Percentiles rank a stretch among this genome's conserved stretches.
phyloP scores from a whole-genome alignment of 305 asterid species.

The Solanum chacoense region DNA sequence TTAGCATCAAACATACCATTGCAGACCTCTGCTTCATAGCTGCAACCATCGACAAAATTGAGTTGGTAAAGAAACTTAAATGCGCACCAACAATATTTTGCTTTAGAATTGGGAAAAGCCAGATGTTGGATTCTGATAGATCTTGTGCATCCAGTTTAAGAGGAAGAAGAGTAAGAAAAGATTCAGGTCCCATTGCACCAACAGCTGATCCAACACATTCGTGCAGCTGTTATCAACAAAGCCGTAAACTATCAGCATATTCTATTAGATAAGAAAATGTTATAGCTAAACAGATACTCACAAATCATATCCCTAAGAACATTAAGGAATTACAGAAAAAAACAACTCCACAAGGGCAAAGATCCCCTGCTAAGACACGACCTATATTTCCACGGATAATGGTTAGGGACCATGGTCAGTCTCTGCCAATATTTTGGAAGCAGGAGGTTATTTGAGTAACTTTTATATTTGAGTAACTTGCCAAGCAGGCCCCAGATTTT shows the following conservation, averaged over 20 bases:
- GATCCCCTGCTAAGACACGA: background rate
- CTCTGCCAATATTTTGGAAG: background rate
- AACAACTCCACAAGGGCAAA: background rate
- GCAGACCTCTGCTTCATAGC: conserved; percentile 63
- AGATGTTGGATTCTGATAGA: conserved; percentile 64
- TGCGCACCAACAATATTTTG: conserved; percentile 64
- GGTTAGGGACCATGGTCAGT: background rate
- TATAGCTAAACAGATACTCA: background rate
- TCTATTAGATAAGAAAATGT: background rate
- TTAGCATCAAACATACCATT: conserved; percentile 30
- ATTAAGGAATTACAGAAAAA: background rate
- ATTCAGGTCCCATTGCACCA: conserved; percentile 85
- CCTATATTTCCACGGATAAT: background rate
- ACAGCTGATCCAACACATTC: conserved; percentile 82
- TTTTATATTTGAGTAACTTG: background rate
- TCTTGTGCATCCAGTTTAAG: conserved; percentile 59
- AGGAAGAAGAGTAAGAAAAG: conserved; percentile 57
- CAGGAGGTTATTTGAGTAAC: background rate
- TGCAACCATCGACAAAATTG: conserved; percentile 42
- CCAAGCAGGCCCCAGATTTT: background rate
- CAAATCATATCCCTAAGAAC: background rate
- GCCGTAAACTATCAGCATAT: background rate
- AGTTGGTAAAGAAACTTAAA: conserved; percentile 50
- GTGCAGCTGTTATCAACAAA: conserved; percentile 56
- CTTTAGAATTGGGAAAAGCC: conserved; percentile 89